Evolutionary conservation across 2,329 filamentous ascomycete species (phyloP).

Genomic region (Neofusicoccum cordaticola): DNA sequence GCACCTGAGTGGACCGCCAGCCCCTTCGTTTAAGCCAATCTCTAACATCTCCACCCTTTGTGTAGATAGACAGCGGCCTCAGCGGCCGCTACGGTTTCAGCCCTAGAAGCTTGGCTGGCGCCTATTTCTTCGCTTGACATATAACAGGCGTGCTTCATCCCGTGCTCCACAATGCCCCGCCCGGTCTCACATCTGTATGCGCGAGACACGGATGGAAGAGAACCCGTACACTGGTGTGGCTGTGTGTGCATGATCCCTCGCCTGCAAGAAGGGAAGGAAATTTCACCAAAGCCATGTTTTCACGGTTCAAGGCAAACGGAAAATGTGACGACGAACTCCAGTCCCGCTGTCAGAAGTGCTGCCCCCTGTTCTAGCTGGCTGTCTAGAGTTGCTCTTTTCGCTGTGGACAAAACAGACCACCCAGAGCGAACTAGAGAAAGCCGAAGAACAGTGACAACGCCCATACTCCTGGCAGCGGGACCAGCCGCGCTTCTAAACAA

Average conservation of each 20-base stretch:
- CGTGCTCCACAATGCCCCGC: conserved; percentile 9
- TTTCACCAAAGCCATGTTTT: background rate
- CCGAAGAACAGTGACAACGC: background rate
- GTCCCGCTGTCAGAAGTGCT: background rate
- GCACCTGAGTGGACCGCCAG: too few species aligned
- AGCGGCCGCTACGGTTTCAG: conserved; percentile 1
- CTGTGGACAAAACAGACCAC: background rate
- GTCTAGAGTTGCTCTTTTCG: background rate
- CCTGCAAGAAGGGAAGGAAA: too few species aligned
- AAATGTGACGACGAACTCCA: background rate
- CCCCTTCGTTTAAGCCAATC: background rate
- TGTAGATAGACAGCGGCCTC: too few species aligned
- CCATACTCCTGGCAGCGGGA: background rate
- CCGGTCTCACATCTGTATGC: conserved; percentile 3
- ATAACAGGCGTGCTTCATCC: background rate
- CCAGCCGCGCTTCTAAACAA: conserved; percentile 6
- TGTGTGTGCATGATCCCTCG: background rate
- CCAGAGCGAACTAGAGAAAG: background rate
- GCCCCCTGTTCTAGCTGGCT: background rate
- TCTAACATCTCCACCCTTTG: background rate
- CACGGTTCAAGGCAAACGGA: too few species aligned
- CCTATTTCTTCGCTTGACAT: background rate
- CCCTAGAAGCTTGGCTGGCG: conserved; percentile 5
- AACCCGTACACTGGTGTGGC: background rate
- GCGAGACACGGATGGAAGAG: background rate